phyloP scores from a whole-genome alignment of 73 alveolate species.

The Breviolum minutum region DNA sequence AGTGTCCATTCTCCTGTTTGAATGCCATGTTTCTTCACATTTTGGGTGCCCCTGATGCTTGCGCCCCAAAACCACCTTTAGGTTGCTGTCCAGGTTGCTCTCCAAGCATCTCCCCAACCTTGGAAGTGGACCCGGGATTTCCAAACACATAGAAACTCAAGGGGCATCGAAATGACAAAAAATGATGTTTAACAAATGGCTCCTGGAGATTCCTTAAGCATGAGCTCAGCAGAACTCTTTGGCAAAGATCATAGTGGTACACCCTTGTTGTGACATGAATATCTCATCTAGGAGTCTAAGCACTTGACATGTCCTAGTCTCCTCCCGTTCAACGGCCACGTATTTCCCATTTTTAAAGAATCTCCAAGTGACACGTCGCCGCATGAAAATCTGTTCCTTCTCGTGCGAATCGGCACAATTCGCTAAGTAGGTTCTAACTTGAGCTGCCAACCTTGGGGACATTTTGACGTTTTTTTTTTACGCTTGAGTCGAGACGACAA shows the following conservation, averaged over 20 bases:
- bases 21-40: too few species aligned
- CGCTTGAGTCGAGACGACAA: too few species aligned
- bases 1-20: too few species aligned
- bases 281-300: too few species aligned
- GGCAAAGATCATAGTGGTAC: neutral
- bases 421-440: constrained; percentile 73
- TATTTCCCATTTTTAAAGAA: neutral
- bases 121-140: neutral
- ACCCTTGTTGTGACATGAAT: neutral
- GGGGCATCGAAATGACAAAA: neutral
- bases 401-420: constrained; percentile 85
- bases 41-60: too few species aligned
- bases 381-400: constrained; percentile 83
- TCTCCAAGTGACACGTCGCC: constrained; percentile 37
- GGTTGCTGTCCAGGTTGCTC: neutral
- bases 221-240: neutral
- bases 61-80: too few species aligned
- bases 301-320: neutral
- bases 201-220: too few species aligned
- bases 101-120: constrained; percentile 90
- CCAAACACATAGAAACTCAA: too few species aligned
- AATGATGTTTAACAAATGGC: too few species aligned
- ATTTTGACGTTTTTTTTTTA: too few species aligned
- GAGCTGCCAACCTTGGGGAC: constrained; percentile 72
- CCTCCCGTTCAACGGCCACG: neutral